Evolutionary conservation across 495 filamentous ascomycete genomes (phyloP).

Genomic region (Rusavskia elegans): DNA sequence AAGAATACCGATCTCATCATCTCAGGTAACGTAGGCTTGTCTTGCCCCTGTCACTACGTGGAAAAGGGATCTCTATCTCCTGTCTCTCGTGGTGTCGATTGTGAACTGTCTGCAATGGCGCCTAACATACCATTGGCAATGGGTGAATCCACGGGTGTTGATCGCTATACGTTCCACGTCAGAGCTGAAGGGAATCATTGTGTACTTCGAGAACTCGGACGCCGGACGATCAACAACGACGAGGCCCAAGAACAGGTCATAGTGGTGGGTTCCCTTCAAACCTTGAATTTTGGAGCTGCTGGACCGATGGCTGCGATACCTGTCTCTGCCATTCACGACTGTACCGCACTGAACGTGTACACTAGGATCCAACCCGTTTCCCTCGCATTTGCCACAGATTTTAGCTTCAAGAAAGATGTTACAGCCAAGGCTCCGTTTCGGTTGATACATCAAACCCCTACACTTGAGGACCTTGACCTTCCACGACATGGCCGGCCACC

Average conservation of each 20-base stretch:
- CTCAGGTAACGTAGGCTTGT: too few relatives aligned
- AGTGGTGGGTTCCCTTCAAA: background rate
- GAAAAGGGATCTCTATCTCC: too few relatives aligned
- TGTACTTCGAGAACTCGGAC: background rate
- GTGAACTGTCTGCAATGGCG: too few relatives aligned
- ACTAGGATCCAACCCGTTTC: background rate
- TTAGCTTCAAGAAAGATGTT: background rate
- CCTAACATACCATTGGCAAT: background rate
- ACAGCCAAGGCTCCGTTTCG: background rate
- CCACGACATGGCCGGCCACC: background rate
- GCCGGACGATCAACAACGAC: background rate
- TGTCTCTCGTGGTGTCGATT: too few relatives aligned
- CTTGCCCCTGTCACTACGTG: too few relatives aligned
- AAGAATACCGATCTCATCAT: too few relatives aligned
- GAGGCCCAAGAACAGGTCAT: background rate
- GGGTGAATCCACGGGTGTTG: background rate
- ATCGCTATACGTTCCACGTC: background rate
- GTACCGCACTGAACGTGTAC: background rate
- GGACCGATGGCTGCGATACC: background rate
- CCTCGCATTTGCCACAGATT: background rate
- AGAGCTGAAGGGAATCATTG: background rate
- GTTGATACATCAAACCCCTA: background rate
- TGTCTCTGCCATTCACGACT: background rate
- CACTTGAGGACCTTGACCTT: background rate
- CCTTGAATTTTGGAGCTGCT: background rate